phyloP scores from a whole-genome alignment of 345 rosid genomes.

The Clausena lansium region DNA sequence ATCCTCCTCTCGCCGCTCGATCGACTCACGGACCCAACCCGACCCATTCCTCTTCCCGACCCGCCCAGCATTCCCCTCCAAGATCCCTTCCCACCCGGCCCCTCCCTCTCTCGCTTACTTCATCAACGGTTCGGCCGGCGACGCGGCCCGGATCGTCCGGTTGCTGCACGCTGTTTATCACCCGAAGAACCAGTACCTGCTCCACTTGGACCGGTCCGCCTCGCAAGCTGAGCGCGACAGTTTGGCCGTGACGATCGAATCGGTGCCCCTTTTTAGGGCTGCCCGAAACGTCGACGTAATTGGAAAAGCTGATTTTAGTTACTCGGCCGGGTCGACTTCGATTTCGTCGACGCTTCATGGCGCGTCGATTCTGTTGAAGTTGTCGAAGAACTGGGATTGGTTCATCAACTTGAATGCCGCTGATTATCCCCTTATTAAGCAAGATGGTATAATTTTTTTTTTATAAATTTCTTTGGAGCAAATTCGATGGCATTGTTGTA shows the following conservation, averaged over 20 bases:
- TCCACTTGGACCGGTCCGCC: conserved; percentile 77
- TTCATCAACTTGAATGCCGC: conserved; percentile 61
- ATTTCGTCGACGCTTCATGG: conserved; percentile 82
- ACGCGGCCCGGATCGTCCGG: conserved; percentile 67
- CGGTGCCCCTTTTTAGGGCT: conserved; percentile 65
- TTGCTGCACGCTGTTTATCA: conserved; percentile 77
- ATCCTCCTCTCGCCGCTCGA: conserved; percentile 14
- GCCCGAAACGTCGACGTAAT: conserved; percentile 81
- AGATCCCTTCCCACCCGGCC: conserved; percentile 52
- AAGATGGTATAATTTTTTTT: conserved; percentile 61
- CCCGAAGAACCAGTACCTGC: conserved; percentile 78
- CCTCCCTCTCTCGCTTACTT: conserved; percentile 81
- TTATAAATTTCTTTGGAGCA: neutral
- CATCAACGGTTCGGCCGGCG: conserved; percentile 72
- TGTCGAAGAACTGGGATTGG: conserved; percentile 85
- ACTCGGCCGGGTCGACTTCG: conserved; percentile 71
- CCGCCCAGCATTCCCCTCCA: conserved; percentile 37
- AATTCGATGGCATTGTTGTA: neutral
- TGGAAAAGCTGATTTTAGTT: conserved; percentile 79
- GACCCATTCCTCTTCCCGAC: conserved; percentile 75
- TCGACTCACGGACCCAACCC: conserved; percentile 22
- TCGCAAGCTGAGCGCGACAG: conserved; percentile 63
- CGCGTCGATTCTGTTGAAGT: conserved; percentile 76
- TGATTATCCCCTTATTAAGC: conserved; percentile 90
- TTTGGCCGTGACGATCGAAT: conserved; percentile 54